Conservation (phyloP, 768 basidiomycete species). For the Xanthoconium purpureum region DNA sequence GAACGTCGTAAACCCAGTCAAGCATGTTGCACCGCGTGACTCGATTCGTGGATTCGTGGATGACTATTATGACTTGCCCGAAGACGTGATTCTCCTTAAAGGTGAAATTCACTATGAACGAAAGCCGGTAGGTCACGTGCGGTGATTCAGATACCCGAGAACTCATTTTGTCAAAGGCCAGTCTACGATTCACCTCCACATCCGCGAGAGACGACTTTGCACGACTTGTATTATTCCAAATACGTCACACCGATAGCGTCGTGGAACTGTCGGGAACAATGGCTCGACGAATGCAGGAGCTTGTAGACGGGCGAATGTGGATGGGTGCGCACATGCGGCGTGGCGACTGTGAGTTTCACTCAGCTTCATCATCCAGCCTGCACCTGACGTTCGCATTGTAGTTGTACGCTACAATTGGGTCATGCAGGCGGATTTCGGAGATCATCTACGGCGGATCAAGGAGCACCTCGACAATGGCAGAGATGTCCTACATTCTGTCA, state of each 20-base stretch:
- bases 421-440: conserved; percentile 35
- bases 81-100: conserved; percentile 39
- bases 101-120: conserved; percentile 41
- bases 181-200: conserved; percentile 33
- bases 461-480: conserved; percentile 21
- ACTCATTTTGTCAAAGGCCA: conserved; percentile 26
- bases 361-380: no score
- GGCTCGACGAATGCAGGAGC: conserved; percentile 31
- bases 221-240: conserved; percentile 30
- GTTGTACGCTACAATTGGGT: conserved; percentile 35
- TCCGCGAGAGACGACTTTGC: conserved; percentile 33
- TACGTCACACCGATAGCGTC: conserved; percentile 29
- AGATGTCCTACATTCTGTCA: conserved; percentile 17
- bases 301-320: conserved; percentile 36
- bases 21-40: conserved; percentile 34
- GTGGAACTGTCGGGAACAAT: conserved; percentile 30
- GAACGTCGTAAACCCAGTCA: conserved; percentile 38
- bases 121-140: conserved; percentile 34
- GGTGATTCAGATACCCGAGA: neutral
- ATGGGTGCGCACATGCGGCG: conserved; percentile 45
- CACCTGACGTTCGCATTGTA: conserved; percentile 1
- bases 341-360: conserved; percentile 37
- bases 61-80: conserved; percentile 33
- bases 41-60: conserved; percentile 40
- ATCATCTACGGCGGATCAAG: conserved; percentile 37